These are phyloP conservation scores for Pythium scleroteichum DNA, from an alignment of 352 stramenopile genomes.

Conservation along the genomic window DNA sequence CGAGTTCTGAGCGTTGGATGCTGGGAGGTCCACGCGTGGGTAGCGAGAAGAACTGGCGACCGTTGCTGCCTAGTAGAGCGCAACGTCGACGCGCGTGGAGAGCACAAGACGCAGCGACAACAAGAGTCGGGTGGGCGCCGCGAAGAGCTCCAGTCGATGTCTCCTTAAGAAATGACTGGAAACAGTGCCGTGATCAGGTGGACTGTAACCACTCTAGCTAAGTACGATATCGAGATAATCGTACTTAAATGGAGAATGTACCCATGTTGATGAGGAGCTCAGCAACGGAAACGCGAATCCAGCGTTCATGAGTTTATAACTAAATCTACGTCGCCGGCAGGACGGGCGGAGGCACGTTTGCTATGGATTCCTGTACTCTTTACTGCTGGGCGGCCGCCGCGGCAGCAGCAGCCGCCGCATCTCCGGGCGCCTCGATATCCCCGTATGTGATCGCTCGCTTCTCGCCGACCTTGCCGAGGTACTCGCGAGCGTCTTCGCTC, in stretches of 20 bases:
- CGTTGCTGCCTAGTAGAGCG: too few relatives aligned
- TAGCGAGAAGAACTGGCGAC: too few relatives aligned
- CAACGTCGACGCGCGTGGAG: too few relatives aligned
- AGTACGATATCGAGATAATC: constrained; percentile 16
- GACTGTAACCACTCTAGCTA: constrained; percentile 14
- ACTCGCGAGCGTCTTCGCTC: constrained; percentile 47
- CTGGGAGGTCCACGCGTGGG: neutral
- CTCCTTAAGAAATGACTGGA: constrained; percentile 52
- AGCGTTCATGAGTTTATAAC: too few relatives aligned
- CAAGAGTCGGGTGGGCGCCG: neutral
- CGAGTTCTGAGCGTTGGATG: neutral
- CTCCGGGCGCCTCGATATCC: constrained; percentile 63
- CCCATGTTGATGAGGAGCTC: neutral
- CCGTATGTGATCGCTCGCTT: constrained; percentile 84
- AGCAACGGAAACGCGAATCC: neutral
- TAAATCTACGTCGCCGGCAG: too few relatives aligned
- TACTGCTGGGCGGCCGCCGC: constrained; percentile 28
- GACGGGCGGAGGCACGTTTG: too few relatives aligned
- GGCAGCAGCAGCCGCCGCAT: constrained; percentile 54
- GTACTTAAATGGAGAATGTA: constrained; percentile 6
- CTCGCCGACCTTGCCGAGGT: constrained; percentile 61
- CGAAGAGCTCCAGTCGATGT: constrained; percentile 19
- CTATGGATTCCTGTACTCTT: too few relatives aligned
- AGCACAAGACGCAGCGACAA: too few relatives aligned
- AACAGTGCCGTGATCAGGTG: constrained; percentile 31